phyloP scores from a whole-genome alignment of 2,329 filamentous ascomycete genomes.

The Dactylonectria estremocensis region DNA sequence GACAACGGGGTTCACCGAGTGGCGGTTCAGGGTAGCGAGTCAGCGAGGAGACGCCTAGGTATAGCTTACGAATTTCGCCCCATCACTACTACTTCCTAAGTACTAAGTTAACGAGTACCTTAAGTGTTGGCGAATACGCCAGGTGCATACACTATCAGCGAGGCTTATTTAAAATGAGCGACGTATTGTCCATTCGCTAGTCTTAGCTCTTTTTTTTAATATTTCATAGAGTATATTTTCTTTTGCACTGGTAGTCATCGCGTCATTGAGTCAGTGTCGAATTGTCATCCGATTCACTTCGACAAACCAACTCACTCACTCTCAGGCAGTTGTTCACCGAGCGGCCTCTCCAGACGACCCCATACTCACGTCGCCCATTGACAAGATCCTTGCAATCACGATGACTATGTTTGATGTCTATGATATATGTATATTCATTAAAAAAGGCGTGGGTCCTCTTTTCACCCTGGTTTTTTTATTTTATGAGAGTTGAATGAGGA shows the following conservation, averaged over 20 bases:
- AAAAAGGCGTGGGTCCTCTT: background rate
- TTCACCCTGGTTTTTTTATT: background rate
- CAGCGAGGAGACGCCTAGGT: constrained; percentile 40
- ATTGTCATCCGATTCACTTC: constrained; percentile 6
- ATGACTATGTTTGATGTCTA: background rate
- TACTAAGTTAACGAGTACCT: no score
- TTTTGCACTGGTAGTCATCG: background rate
- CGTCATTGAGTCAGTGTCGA: background rate
- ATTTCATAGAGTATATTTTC: background rate
- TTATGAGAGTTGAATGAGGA: constrained; percentile 48
- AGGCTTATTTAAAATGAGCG: background rate
- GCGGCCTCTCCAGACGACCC: background rate
- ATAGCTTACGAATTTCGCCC: constrained; percentile 18
- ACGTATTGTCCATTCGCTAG: background rate
- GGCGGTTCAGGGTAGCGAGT: constrained; percentile 26
- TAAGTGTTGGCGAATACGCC: background rate
- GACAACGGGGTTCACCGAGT: constrained; percentile 36
- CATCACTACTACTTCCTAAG: no score
- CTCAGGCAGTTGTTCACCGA: background rate
- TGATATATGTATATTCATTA: background rate
- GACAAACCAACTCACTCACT: constrained; percentile 13
- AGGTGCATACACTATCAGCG: background rate
- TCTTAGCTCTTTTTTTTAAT: background rate
- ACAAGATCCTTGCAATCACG: background rate
- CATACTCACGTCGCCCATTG: background rate